These are phyloP conservation scores for Globisporangium recalcitrans DNA, from an alignment of 352 stramenopile species.

Conservation along the genomic window DNA sequence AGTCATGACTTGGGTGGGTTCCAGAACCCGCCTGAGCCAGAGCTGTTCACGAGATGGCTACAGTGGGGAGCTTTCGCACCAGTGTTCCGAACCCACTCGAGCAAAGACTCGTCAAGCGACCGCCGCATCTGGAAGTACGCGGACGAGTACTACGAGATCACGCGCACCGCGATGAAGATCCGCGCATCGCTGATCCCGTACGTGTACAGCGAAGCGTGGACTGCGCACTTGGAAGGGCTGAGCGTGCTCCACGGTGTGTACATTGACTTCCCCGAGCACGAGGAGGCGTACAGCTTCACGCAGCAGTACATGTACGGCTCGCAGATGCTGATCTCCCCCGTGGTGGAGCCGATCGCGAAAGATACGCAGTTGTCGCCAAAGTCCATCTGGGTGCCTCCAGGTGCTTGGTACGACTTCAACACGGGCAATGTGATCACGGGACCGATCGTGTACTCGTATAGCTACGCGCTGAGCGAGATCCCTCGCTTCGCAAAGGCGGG, in stretches of 20 bases:
- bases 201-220: slow-evolving; percentile 32
- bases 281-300: slow-evolving; percentile 28
- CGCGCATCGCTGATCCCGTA: slow-evolving; percentile 38
- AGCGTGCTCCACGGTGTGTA: slow-evolving; percentile 35
- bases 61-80: slow-evolving; percentile 37
- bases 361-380: slow-evolving; percentile 22
- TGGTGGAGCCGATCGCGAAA: slow-evolving; percentile 22
- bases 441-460: slow-evolving; percentile 19
- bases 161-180: slow-evolving; percentile 24
- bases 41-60: slow-evolving; percentile 43
- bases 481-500: slow-evolving; percentile 28
- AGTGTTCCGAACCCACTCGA: slow-evolving; percentile 39
- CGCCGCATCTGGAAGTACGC: slow-evolving; percentile 33
- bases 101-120: slow-evolving; percentile 23
- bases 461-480: slow-evolving; percentile 27
- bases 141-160: slow-evolving; percentile 25
- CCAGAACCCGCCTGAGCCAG: slow-evolving; percentile 20
- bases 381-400: slow-evolving; percentile 39
- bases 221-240: slow-evolving; percentile 25
- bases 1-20: slow-evolving; percentile 46
- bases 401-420: slow-evolving; percentile 36
- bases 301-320: slow-evolving; percentile 44
- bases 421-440: slow-evolving; percentile 19
- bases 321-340: slow-evolving; percentile 35
- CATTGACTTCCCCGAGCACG: slow-evolving; percentile 31